Evolutionary conservation across 345 rosid species (phyloP), one percentile per base, ranked within the genome.

Genomic region (Arabis hirsuta): DNA sequence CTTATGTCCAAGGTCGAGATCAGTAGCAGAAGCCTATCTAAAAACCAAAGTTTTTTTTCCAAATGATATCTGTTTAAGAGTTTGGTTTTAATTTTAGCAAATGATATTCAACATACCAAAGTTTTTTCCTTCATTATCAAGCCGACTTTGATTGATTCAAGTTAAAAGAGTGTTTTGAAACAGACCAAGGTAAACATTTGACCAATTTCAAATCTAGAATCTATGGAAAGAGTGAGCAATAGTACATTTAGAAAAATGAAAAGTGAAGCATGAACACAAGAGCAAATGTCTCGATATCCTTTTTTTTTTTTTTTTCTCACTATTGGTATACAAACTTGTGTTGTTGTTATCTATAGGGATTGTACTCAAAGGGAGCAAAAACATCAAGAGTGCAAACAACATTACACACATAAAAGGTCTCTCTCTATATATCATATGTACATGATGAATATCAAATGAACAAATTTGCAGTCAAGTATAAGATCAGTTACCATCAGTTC

Each of bases 391-490:
- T 2, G 11, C 44, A 48, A 48, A 36, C 12, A 62, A 22, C 55
- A 31, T 31, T 31, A 4, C 34, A 6, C 8, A 1, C 36, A 63
- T 31, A 47, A 9, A 34, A 64, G 7, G 32, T 48, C 39, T 36
- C 36, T 32, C 36, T 32, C 24, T 22, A 6, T 62, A 10, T 31
- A 46, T 16, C 67, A 47, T 63, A 47, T 47, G 56, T 64, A 19
- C 68, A 34, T 12, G 42, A 63, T 62, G 55, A 45, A 46, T 31
- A 26, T 29, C 53, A 62, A 46, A 31, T 16, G 29, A 46, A 36
- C 16, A 13, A 13, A 52, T 39, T 27, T 22, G 24, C 24, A 22
- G 24, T 22, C 24, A 22, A 22, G 24, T 22, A 1, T 22, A 22
- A 22, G 2, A 22, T 22, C 24, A 22, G 24, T 22, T 22, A 22